Evolutionary conservation across 2,329 filamentous ascomycete species (phyloP), one percentile per base, ranked within the genome.

Genomic region (Neonectria coccinea): DNA sequence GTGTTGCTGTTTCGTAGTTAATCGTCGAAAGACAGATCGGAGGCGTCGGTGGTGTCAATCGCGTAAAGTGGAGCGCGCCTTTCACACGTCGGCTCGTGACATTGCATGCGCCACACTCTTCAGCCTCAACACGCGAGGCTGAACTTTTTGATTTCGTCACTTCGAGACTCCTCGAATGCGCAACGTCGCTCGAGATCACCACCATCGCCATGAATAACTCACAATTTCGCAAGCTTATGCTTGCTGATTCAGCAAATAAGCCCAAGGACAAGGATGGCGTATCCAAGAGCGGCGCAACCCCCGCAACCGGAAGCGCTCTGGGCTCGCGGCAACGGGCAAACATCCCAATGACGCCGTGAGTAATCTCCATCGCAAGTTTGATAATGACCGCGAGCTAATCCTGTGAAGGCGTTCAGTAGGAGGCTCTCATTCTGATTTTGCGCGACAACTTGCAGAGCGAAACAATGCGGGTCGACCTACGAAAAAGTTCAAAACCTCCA

Each of bases 311-410:
- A 51, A 80, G 82, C 53, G 80, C 88, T 5, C 84, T 97, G 61
- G 94, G 94, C 22, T 96, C 93, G 62, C 88, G 91, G 74, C 89
- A 92, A 79, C 89, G 89, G 70, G 87, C 92, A 36, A 95, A 88
- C 78, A 95, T 97, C 66, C 93, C 93, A 61, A 97, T 97, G 95
- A 97, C 95, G 52, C 95, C 95, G 91, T 94, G 85, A 73, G 89
- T 83, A 12, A 44, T 9, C 1, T n/a, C 12, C 3, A 11, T 18
- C 29, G 2, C 31, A 10, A 50, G 2, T 4, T 3, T 3, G 25
- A 11, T 3, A 53, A 44, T 59, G 45, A 33, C 10, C 27, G 56
- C 74, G 79, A 58, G 79, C 70, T 11, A 48, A 29, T 12, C 27
- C 52, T 14, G 29, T 63, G 12, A 62, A 92, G 90, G 14, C 91